phyloP scores from a whole-genome alignment of 805 yeast genomes.

The Candida sphagnicola region DNA sequence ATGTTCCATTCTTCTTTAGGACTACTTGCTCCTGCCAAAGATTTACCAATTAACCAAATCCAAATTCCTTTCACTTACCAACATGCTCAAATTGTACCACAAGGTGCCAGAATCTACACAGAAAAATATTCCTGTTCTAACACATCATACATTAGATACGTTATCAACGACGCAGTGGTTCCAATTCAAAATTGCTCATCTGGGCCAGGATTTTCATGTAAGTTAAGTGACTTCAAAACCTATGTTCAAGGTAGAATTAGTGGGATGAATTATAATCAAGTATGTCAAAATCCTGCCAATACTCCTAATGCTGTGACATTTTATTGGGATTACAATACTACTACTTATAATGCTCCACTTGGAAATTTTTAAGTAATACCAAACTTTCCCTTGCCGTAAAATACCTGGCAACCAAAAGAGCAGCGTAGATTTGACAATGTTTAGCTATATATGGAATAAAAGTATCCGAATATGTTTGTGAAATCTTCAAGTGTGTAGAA shows the following conservation, averaged over 20 bases:
- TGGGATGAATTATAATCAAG: slow-evolving; percentile 20
- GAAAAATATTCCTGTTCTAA: slow-evolving; percentile 32
- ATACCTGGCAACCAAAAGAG: no score
- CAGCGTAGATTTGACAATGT: no score
- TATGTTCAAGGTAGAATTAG: slow-evolving; percentile 25
- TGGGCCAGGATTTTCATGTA: slow-evolving; percentile 43
- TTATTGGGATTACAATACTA: slow-evolving; percentile 36
- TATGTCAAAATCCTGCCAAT: slow-evolving; percentile 21
- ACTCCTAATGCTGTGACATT: slow-evolving; percentile 29
- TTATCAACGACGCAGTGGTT: slow-evolving; percentile 37
- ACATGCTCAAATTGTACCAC: slow-evolving; percentile 35
- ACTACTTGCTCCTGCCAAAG: slow-evolving; percentile 38
- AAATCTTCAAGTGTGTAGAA: no score
- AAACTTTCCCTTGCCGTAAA: background rate
- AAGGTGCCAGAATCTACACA: slow-evolving; percentile 36
- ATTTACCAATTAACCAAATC: slow-evolving; percentile 44
- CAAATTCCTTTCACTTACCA: slow-evolving; percentile 47
- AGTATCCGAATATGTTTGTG: no score
- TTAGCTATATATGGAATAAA: no score
- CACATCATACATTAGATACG: slow-evolving; percentile 32
- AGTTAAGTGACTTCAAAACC: slow-evolving; percentile 30
- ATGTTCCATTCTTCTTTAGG: slow-evolving; percentile 65
- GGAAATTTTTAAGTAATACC: slow-evolving; percentile 4
- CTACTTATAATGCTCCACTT: slow-evolving; percentile 8
- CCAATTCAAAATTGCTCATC: slow-evolving; percentile 30